Percentiles rank a stretch among this genome's conserved stretches.
Conservation (phyloP, 208 protist species). For the Endotrypanum monterogeii region DNA sequence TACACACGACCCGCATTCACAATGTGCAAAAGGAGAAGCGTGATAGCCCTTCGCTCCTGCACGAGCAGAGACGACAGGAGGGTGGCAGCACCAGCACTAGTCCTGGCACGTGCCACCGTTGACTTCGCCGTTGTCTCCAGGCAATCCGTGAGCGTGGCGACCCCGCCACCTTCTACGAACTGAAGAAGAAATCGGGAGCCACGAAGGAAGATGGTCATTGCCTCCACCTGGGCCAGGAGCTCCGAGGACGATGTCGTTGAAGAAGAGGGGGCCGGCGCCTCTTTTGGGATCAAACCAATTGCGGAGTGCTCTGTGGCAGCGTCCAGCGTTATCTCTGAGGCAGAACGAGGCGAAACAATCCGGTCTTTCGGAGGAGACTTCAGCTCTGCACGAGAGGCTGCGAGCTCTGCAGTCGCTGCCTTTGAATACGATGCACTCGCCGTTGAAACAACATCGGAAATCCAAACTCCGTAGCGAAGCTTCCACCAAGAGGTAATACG, state of each 20-base stretch:
- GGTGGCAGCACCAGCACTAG: background rate
- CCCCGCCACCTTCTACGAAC: conserved; percentile 73
- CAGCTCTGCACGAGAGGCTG: background rate
- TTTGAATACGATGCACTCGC: background rate
- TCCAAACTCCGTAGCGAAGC: conserved; percentile 59
- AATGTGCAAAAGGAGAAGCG: conserved; percentile 76
- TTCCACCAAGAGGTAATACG: conserved; percentile 84
- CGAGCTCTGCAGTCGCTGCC: background rate
- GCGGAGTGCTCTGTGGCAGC: background rate
- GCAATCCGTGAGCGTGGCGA: conserved; percentile 65
- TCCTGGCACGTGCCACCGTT: background rate
- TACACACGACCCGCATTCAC: conserved; percentile 87
- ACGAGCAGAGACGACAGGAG: conserved; percentile 1
- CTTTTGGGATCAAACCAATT: background rate
- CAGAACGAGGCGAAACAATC: background rate
- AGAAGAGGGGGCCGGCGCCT: background rate
- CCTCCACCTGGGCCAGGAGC: conserved; percentile 54
- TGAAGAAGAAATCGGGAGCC: conserved; percentile 76
- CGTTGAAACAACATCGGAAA: background rate
- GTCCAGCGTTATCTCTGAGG: background rate
- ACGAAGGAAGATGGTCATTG: conserved; percentile 77
- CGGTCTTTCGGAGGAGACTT: background rate
- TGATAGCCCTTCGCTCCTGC: conserved; percentile 53
- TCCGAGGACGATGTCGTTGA: conserved; percentile 10
- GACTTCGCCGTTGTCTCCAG: conserved; percentile 27